These are phyloP conservation scores for Podosphaera aphanis DNA, from an alignment of 2,329 filamentous ascomycete genomes.

Conservation along the genomic window DNA sequence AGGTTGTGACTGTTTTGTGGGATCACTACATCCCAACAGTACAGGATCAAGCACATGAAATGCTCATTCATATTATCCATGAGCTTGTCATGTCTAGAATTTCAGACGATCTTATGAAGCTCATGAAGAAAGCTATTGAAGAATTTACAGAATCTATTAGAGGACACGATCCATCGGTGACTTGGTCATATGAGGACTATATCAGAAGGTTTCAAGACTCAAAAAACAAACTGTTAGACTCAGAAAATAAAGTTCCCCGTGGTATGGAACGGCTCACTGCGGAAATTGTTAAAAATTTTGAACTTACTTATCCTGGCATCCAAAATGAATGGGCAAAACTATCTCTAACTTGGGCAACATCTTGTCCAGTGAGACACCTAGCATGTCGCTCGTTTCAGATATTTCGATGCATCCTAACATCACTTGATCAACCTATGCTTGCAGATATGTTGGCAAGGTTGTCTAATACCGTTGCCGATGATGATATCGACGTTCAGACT, in stretches of 20 bases:
- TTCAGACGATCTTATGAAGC: slow-evolving; percentile 38
- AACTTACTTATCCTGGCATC: slow-evolving; percentile 60
- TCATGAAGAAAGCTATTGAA: slow-evolving; percentile 55
- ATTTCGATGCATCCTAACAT: slow-evolving; percentile 79
- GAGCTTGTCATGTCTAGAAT: slow-evolving; percentile 68
- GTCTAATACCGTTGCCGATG: slow-evolving; percentile 91
- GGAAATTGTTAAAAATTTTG: slow-evolving; percentile 67
- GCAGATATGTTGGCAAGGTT: slow-evolving; percentile 88
- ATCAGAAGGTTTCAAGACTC: background rate
- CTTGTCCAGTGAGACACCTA: slow-evolving; percentile 80
- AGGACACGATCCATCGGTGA: slow-evolving; percentile 57
- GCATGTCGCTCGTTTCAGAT: slow-evolving; percentile 95
- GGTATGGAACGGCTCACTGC: slow-evolving; percentile 70
- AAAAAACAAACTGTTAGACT: slow-evolving; percentile 51
- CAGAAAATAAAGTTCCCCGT: slow-evolving; percentile 57
- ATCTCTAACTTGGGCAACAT: slow-evolving; percentile 86
- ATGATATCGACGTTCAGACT: slow-evolving; percentile 79
- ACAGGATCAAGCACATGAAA: slow-evolving; percentile 88
- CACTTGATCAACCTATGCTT: slow-evolving; percentile 78
- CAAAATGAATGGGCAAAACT: slow-evolving; percentile 80
- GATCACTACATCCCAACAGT: slow-evolving; percentile 90
- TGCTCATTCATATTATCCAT: slow-evolving; percentile 93
- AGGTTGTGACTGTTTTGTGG: slow-evolving; percentile 85
- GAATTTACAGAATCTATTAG: slow-evolving; percentile 72
- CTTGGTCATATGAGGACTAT: slow-evolving; percentile 88